phyloP scores from a whole-genome alignment of 768 basidiomycete genomes.

The Trametes villosa region DNA sequence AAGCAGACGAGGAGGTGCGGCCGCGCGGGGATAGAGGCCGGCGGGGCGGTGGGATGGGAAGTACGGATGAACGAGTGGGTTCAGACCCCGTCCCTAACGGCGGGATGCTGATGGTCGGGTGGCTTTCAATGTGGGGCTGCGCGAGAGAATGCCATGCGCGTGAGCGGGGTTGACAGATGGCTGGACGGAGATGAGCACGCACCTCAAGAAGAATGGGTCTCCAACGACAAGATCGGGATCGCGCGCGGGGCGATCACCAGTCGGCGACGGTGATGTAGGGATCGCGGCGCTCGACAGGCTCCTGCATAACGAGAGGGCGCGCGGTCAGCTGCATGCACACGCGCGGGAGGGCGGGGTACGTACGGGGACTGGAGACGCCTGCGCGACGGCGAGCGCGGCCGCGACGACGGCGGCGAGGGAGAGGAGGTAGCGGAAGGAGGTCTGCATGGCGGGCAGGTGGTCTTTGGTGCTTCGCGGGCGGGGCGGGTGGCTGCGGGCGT shows the following conservation, averaged over 20 bases:
- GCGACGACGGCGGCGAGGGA: slow-evolving; percentile 22
- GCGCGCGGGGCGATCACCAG: slow-evolving; percentile 8
- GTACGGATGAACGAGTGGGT: neutral
- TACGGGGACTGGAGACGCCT: slow-evolving; percentile 19
- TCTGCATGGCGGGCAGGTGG: slow-evolving; percentile 12
- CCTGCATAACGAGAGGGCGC: neutral
- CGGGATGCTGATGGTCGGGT: neutral
- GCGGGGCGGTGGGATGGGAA: too few species aligned
- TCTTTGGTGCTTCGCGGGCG: neutral
- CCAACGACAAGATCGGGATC: neutral
- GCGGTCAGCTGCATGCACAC: neutral
- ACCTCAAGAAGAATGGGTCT: slow-evolving; percentile 1
- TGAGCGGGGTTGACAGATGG: neutral
- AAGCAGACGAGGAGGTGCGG: neutral
- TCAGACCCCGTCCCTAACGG: neutral
- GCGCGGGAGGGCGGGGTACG: neutral
- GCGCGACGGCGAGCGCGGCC: slow-evolving; percentile 20
- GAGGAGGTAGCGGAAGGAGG: slow-evolving; percentile 22
- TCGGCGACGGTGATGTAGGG: slow-evolving; percentile 23
- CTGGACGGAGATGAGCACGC: neutral
- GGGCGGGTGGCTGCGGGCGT: neutral
- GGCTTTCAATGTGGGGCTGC: neutral
- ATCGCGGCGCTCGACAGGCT: slow-evolving; percentile 20
- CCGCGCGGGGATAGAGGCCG: neutral
- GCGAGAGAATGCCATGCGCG: neutral